A percentile compares a stretch with the other conserved stretches of the same genome.
Evolutionary conservation across 441 rosid species (phyloP).

Genomic region (Theobroma grandiflorum): DNA sequence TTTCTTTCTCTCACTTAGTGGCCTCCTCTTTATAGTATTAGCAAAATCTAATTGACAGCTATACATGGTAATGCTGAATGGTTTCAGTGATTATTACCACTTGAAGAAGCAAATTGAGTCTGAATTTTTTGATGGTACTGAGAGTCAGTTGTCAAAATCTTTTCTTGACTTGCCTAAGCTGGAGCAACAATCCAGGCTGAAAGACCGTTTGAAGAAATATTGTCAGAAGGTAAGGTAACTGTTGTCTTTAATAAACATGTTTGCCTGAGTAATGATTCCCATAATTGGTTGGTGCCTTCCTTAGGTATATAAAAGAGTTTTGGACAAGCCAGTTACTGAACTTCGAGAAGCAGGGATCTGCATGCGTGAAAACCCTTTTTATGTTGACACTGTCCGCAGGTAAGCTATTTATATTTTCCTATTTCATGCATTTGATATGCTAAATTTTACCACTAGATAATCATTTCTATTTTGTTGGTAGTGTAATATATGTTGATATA

Average conservation of each 20-base stretch:
- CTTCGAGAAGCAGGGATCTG: conserved; percentile 99
- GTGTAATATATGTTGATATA: conserved; percentile 19
- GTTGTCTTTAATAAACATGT: conserved; percentile 24
- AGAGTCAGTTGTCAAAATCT: conserved; percentile 72
- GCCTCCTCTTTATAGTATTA: conserved; percentile 21
- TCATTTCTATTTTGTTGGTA: conserved; percentile 26
- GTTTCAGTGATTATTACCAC: conserved; percentile 92
- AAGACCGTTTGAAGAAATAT: conserved; percentile 89
- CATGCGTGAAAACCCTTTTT: conserved; percentile 99
- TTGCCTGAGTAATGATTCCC: conserved; percentile 30
- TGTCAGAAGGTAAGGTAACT: conserved; percentile 79
- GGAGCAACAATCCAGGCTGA: conserved; percentile 85
- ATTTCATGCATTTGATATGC: conserved; percentile 15
- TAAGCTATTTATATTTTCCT: conserved; percentile 43
- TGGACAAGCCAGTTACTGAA: conserved; percentile 95
- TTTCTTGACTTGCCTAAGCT: conserved; percentile 89
- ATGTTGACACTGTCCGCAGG: conserved; percentile 99
- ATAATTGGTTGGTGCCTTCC: conserved; percentile 34
- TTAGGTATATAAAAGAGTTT: conserved; percentile 88
- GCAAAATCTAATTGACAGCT: conserved; percentile 32
- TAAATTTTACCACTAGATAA: conserved; percentile 23
- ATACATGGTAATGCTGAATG: conserved; percentile 30
- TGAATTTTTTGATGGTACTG: conserved; percentile 76
- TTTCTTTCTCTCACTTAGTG: conserved; percentile 33
- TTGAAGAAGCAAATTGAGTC: conserved; percentile 97